Percentiles rank a stretch among this genome's conserved stretches.
phyloP scores from a whole-genome alignment of 306 rosid species.

The Malus asiatica region DNA sequence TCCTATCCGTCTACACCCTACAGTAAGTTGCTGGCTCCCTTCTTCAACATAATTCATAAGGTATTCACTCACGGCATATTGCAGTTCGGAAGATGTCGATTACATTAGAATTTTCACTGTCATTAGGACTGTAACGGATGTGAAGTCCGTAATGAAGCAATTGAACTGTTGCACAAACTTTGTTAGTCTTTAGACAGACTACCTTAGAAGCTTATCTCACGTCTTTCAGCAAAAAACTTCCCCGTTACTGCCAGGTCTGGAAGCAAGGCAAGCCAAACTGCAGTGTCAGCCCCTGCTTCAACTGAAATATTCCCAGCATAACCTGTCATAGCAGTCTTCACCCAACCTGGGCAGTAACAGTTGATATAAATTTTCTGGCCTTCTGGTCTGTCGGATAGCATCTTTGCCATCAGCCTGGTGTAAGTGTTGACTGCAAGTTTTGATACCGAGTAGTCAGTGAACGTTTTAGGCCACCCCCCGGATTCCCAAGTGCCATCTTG shows the following conservation, averaged over 20 bases:
- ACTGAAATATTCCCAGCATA: conserved; percentile 70
- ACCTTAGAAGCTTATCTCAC: conserved; percentile 57
- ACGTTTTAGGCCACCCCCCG: conserved; percentile 75
- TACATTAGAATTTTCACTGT: neutral
- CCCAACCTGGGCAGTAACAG: conserved; percentile 91
- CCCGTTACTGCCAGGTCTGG: conserved; percentile 70
- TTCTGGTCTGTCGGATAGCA: conserved; percentile 43
- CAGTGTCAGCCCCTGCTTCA: conserved; percentile 91
- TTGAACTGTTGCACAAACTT: neutral
- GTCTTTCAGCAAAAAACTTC: conserved; percentile 78
- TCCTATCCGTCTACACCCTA: neutral
- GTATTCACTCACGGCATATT: neutral
- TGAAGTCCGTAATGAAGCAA: neutral
- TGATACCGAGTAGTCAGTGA: conserved; percentile 74
- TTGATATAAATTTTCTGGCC: conserved; percentile 69
- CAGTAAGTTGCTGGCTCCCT: neutral
- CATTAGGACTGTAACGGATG: neutral
- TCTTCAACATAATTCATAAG: neutral
- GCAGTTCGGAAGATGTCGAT: neutral
- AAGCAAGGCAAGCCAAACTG: conserved; percentile 84
- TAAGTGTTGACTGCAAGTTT: conserved; percentile 75
- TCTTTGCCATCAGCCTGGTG: conserved; percentile 61
- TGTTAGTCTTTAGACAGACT: neutral
- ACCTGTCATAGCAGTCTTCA: conserved; percentile 85
- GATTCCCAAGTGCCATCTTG: conserved; percentile 75